Conservation (phyloP, 352 stramenopile genomes). For the Globisporangium radiosum region DNA sequence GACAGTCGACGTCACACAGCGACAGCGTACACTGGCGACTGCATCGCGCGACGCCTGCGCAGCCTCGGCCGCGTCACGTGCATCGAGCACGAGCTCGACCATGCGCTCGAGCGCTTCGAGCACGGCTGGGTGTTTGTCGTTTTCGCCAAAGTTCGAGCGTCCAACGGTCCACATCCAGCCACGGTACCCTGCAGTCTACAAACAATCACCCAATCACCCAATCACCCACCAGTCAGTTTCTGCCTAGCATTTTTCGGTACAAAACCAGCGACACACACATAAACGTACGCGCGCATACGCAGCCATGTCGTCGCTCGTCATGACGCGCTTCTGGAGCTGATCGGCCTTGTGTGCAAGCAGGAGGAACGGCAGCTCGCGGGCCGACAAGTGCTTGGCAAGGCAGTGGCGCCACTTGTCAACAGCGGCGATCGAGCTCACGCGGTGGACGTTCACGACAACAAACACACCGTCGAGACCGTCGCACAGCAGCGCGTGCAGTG, state of each 20-base stretch:
- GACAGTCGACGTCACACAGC: not conserved
- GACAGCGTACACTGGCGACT: slow-evolving; percentile 19
- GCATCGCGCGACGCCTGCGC: slow-evolving; percentile 20
- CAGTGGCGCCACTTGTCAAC: slow-evolving; percentile 80
- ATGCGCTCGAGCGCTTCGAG: slow-evolving; percentile 69
- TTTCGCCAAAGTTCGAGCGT: slow-evolving; percentile 68
- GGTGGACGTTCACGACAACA: slow-evolving; percentile 86
- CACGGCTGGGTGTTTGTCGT: slow-evolving; percentile 72
- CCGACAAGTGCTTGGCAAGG: slow-evolving; percentile 65
- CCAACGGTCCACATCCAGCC: slow-evolving; percentile 86
- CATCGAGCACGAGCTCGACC: slow-evolving; percentile 49
- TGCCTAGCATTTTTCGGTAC: not conserved
- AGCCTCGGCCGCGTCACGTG: slow-evolving; percentile 29
- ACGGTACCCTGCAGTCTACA: slow-evolving; percentile 57
- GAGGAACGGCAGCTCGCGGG: slow-evolving; percentile 73
- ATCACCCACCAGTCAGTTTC: slow-evolving; percentile 1
- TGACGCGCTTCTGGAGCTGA: slow-evolving; percentile 78
- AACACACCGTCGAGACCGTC: slow-evolving; percentile 80
- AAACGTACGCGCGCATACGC: slow-evolving; percentile 50
- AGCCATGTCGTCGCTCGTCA: slow-evolving; percentile 82
- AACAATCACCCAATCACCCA: not conserved
- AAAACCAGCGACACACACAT: not conserved
- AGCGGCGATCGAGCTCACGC: slow-evolving; percentile 79
- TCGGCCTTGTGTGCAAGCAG: slow-evolving; percentile 81
- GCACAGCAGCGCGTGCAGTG: slow-evolving; percentile 65